These are phyloP conservation scores for Aurantiochytrium sp. DNA, from an alignment of 108 stramenopile species.

Conservation along the genomic window DNA sequence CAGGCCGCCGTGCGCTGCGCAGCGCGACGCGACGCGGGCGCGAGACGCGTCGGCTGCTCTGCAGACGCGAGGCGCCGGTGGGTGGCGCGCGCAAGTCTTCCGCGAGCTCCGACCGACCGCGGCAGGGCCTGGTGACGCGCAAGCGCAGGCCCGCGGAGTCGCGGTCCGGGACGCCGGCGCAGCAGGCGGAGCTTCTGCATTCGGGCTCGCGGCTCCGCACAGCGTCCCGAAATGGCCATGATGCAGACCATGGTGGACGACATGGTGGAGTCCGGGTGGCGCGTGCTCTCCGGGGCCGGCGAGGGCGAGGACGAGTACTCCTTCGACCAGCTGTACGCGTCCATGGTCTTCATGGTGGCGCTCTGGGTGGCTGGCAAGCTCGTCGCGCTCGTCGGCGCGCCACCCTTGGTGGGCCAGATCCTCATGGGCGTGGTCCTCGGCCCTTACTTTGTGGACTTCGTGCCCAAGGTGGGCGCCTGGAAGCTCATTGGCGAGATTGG, in stretches of 20 bases:
- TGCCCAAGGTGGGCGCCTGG: not conserved
- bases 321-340: not conserved
- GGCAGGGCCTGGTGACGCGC: too few relatives aligned
- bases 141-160: too few relatives aligned
- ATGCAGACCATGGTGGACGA: not conserved
- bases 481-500: slow-evolving; percentile 3
- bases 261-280: not conserved
- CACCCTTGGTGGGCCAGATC: not conserved
- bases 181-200: too few relatives aligned
- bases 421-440: not conserved
- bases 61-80: too few relatives aligned
- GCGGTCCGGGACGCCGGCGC: too few relatives aligned
- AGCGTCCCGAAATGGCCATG: too few relatives aligned
- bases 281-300: not conserved
- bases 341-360: not conserved
- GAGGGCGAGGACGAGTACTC: not conserved
- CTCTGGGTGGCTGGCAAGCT: slow-evolving; percentile 5
- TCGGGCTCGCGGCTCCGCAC: too few relatives aligned
- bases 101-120: too few relatives aligned
- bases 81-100: too few relatives aligned
- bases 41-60: too few relatives aligned
- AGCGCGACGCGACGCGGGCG: too few relatives aligned
- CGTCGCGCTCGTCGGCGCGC: not conserved
- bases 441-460: not conserved
- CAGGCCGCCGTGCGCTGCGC: too few relatives aligned